Evolutionary conservation across 495 filamentous ascomycete species (phyloP).

Genomic region (Haplographium delicatum): DNA sequence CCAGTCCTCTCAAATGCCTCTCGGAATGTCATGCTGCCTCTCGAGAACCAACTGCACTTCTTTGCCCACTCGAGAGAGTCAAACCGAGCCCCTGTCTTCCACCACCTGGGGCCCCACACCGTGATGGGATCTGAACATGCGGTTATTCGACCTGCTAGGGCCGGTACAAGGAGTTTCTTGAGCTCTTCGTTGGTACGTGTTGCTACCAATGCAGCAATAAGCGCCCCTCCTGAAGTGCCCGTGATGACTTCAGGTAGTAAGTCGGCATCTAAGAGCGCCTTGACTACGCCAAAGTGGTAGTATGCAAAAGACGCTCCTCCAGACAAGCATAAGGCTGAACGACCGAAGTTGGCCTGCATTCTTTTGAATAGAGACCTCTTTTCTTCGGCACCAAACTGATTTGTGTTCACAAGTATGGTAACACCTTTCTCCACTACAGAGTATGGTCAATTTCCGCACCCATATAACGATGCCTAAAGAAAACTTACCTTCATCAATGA

Average conservation of each 20-base stretch:
- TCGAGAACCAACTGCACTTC: constrained; percentile 79
- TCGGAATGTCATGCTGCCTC: constrained; percentile 85
- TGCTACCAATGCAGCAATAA: constrained; percentile 82
- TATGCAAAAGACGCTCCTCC: constrained; percentile 96
- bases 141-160: constrained; percentile 75
- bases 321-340: constrained; percentile 86
- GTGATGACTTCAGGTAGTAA: constrained; percentile 91
- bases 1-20: constrained; percentile 95
- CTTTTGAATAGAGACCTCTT: constrained; percentile 86
- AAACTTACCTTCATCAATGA: constrained; percentile 68
- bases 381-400: constrained; percentile 59
- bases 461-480: neutral
- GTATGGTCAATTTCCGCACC: constrained; percentile 9
- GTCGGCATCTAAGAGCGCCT: constrained; percentile 81
- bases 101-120: constrained; percentile 80
- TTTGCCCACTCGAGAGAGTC: constrained; percentile 90
- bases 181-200: constrained; percentile 91
- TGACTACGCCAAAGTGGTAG: constrained; percentile 92
- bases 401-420: constrained; percentile 59
- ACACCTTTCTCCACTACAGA: constrained; percentile 51
- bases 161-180: constrained; percentile 76
- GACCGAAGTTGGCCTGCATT: constrained; percentile 83
- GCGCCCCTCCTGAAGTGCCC: constrained; percentile 87
- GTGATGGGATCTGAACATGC: constrained; percentile 75
- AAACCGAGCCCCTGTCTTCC: constrained; percentile 86